Evolutionary conservation across 1,139 yeast genomes (phyloP).

Genomic region (Maudiozyma humilis): DNA sequence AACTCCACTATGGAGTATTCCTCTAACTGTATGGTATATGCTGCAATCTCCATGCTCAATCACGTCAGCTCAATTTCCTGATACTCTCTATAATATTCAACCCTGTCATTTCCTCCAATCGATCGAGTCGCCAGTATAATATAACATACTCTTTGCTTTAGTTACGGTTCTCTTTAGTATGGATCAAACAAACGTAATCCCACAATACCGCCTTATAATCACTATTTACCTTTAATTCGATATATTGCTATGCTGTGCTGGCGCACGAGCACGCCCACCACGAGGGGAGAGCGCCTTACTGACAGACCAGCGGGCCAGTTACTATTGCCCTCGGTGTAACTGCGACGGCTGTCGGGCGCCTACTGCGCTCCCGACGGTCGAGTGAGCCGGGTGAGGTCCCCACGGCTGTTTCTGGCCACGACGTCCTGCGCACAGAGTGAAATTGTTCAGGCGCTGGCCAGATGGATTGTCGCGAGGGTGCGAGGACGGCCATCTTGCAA

Average conservation of each 20-base stretch:
- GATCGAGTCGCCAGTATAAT: background rate
- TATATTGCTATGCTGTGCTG: background rate
- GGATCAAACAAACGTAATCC: background rate
- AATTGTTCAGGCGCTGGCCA: background rate
- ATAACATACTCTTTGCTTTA: slow-evolving; percentile 5
- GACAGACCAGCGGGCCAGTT: background rate
- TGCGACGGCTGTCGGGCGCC: background rate
- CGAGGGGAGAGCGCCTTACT: background rate
- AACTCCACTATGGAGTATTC: too few species aligned
- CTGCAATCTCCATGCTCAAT: too few species aligned
- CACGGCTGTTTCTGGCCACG: background rate
- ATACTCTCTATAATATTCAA: background rate
- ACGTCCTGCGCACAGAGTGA: background rate
- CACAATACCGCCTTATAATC: too few species aligned
- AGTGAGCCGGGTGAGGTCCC: too few species aligned
- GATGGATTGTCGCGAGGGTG: too few species aligned
- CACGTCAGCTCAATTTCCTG: too few species aligned
- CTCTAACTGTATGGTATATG: too few species aligned
- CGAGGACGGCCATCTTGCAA: too few species aligned
- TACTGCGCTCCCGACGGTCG: too few species aligned
- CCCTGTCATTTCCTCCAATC: background rate
- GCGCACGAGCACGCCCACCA: background rate
- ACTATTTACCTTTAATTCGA: background rate
- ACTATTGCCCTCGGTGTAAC: background rate
- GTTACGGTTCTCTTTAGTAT: background rate